phyloP scores from a whole-genome alignment of 2,329 filamentous ascomycete genomes.

The Microascus cirrosus region DNA sequence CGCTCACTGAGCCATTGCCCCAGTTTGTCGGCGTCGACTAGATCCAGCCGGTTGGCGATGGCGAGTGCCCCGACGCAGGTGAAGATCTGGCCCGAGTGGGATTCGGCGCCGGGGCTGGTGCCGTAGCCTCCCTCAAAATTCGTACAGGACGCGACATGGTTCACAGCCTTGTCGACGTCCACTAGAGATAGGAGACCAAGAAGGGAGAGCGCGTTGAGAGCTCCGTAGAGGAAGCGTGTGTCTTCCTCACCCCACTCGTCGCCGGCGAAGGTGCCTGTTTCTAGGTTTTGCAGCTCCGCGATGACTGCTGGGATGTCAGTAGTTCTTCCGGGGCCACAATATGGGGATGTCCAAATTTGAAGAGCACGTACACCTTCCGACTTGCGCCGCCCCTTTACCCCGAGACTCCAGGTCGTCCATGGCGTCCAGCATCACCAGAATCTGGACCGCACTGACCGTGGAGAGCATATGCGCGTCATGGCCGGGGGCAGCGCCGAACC shows the following conservation, averaged over 20 bases:
- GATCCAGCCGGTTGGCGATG: constrained; percentile 71
- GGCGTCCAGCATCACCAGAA: constrained; percentile 76
- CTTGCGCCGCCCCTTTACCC: constrained; percentile 51
- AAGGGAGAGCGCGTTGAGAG: constrained; percentile 80
- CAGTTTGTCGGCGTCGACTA: constrained; percentile 72
- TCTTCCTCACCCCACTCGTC: constrained; percentile 97
- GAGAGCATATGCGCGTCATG: constrained; percentile 96
- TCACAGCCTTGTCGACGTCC: constrained; percentile 69
- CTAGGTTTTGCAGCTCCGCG: constrained; percentile 65
- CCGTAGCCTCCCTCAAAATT: constrained; percentile 96
- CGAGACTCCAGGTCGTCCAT: constrained; percentile 69
- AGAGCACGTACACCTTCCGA: constrained; percentile 64
- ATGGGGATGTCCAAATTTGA: neutral
- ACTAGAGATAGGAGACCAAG: constrained; percentile 62
- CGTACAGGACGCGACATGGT: constrained; percentile 68
- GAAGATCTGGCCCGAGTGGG: constrained; percentile 90
- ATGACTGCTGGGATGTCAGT: constrained; percentile 44
- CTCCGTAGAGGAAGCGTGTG: constrained; percentile 86
- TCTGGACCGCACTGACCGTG: constrained; percentile 90
- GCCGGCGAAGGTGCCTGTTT: constrained; percentile 80
- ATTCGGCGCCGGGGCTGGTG: constrained; percentile 79
- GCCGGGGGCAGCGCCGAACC: constrained; percentile 86
- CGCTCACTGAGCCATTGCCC: constrained; percentile 89
- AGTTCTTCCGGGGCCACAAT: neutral
- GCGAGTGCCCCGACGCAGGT: constrained; percentile 82